These are phyloP conservation scores for Byssochlamys sp. DNA, from an alignment of 2,329 filamentous ascomycete genomes.

Conservation along the genomic window DNA sequence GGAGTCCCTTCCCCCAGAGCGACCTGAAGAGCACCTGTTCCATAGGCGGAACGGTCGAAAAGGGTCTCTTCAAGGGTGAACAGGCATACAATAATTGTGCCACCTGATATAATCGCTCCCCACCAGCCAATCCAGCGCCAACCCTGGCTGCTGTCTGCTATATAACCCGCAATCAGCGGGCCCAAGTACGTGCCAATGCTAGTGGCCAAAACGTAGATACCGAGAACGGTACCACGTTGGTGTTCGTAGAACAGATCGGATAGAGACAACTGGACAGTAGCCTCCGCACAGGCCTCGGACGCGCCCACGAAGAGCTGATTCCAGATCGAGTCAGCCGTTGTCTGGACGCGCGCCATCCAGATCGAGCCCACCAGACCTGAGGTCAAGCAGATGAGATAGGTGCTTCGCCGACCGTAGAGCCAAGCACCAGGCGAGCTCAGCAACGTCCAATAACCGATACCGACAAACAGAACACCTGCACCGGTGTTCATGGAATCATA, in stretches of 20 bases:
- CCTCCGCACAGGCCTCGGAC: constrained; percentile 49
- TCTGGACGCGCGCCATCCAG: constrained; percentile 43
- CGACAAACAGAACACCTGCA: constrained; percentile 48
- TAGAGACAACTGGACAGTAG: constrained; percentile 48
- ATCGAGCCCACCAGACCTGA: constrained; percentile 43
- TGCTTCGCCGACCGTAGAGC: constrained; percentile 46
- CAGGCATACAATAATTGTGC: constrained; percentile 40
- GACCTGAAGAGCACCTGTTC: not conserved
- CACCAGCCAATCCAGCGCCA: constrained; percentile 50
- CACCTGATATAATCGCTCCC: constrained; percentile 41
- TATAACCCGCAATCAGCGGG: constrained; percentile 44
- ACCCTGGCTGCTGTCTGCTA: constrained; percentile 37
- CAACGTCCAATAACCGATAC: constrained; percentile 48
- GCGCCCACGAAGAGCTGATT: constrained; percentile 50
- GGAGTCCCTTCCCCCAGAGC: constrained; percentile 3
- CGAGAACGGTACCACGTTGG: constrained; percentile 45
- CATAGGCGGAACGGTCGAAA: constrained; percentile 12
- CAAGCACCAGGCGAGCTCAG: constrained; percentile 45
- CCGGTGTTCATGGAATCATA: constrained; percentile 47
- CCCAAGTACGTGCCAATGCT: constrained; percentile 49
- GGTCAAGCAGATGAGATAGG: constrained; percentile 46
- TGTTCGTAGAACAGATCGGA: constrained; percentile 52
- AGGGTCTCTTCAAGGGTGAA: constrained; percentile 46
- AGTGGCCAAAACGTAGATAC: constrained; percentile 48
- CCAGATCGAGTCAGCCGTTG: constrained; percentile 41